Percentiles rank a stretch among this genome's conserved stretches.
Evolutionary conservation across 345 rosid genomes (phyloP).

Genomic region (Erucastrum elatum): DNA sequence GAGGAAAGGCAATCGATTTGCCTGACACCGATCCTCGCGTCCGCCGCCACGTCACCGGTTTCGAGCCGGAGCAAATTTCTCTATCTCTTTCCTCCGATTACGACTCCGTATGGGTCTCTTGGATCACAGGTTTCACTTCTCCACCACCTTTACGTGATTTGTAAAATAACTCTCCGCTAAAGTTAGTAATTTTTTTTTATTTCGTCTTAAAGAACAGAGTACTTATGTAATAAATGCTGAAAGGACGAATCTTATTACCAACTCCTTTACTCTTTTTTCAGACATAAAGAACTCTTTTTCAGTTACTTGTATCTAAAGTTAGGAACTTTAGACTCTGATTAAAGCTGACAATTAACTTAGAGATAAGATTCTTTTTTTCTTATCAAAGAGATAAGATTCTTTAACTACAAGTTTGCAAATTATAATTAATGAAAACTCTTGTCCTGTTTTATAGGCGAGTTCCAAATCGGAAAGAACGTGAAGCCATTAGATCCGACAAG

Average conservation of each 20-base stretch:
- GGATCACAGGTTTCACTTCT: conserved; percentile 60
- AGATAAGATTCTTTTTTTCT: not conserved
- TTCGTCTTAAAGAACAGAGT: not conserved
- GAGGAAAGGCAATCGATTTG: conserved; percentile 67
- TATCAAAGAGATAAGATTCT: too few relatives aligned
- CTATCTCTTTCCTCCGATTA: conserved; percentile 52
- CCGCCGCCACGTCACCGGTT: conserved; percentile 51
- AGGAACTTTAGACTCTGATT: conserved; percentile 5
- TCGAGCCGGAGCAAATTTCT: conserved; percentile 72
- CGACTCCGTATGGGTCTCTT: conserved; percentile 74
- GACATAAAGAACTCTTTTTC: not conserved
- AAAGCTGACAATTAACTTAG: not conserved
- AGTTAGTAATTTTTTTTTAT: not conserved
- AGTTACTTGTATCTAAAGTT: conserved; percentile 5
- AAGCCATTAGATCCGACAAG: conserved; percentile 62
- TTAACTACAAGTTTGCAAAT: not conserved
- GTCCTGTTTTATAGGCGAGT: conserved; percentile 54
- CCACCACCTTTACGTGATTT: not conserved
- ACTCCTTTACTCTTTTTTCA: not conserved
- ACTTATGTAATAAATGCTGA: conserved; percentile 21
- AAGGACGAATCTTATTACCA: conserved; percentile 9
- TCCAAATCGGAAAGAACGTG: conserved; percentile 63
- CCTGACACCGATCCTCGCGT: conserved; percentile 68
- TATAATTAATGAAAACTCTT: not conserved
- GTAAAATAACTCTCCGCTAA: not conserved